Conservation (phyloP, 148 eudicot species). For the Fallopia convolvulus region DNA sequence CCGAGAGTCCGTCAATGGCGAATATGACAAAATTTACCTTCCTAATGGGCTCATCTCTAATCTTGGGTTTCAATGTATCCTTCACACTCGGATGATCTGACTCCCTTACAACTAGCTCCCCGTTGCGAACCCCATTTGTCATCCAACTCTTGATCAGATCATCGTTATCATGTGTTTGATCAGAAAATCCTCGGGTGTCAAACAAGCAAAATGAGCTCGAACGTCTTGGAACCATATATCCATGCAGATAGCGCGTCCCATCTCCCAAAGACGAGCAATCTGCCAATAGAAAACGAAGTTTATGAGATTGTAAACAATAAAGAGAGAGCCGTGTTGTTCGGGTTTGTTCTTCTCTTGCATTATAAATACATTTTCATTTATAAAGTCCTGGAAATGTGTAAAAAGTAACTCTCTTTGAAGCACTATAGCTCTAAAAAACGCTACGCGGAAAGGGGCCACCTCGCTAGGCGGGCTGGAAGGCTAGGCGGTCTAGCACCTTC, state of each 20-base stretch:
- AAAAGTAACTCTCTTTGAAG: too few relatives aligned
- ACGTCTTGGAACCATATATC: constrained; percentile 59
- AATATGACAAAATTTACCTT: constrained; percentile 71
- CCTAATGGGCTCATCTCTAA: constrained; percentile 25
- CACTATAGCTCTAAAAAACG: too few relatives aligned
- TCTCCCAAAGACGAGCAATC: constrained; percentile 37
- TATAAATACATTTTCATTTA: too few relatives aligned
- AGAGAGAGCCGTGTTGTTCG: not conserved
- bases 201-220: constrained; percentile 58
- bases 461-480: too few relatives aligned
- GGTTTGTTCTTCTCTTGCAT: too few relatives aligned
- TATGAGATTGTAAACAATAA: not conserved
- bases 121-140: constrained; percentile 70
- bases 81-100: constrained; percentile 41
- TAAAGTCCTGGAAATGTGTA: too few relatives aligned
- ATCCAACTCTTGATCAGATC: constrained; percentile 54
- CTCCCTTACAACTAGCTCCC: constrained; percentile 52
- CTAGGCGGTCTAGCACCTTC: too few relatives aligned
- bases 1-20: constrained; percentile 63
- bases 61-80: constrained; percentile 38
- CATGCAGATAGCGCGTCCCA: constrained; percentile 69
- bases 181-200: constrained; percentile 79
- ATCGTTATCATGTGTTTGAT: constrained; percentile 32
- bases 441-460: too few relatives aligned
- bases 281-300: constrained; percentile 13